These are phyloP conservation scores for Barbarea vulgaris DNA, from an alignment of 345 rosid genomes.

Conservation along the genomic window DNA sequence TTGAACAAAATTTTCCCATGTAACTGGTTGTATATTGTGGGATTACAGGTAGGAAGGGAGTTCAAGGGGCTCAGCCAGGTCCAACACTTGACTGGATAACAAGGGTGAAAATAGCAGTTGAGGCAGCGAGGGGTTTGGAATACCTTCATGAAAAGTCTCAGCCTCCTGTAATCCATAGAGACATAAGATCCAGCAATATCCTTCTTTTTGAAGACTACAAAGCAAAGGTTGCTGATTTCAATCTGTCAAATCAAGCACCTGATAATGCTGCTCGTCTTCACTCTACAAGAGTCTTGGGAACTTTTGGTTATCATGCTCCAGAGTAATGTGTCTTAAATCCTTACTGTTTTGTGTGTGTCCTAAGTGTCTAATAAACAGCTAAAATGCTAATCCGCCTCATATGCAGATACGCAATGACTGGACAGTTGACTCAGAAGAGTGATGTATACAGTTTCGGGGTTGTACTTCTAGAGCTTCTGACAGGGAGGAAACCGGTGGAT, in stretches of 20 bases:
- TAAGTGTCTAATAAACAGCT: background rate
- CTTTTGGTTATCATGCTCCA: constrained; percentile 48
- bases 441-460: constrained; percentile 48
- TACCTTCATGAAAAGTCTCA: constrained; percentile 46
- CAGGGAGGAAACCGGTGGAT: constrained; percentile 48
- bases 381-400: background rate
- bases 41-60: constrained; percentile 43
- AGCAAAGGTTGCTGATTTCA: constrained; percentile 45
- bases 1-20: background rate
- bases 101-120: constrained; percentile 45
- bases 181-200: constrained; percentile 44
- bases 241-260: constrained; percentile 46
- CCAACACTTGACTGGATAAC: constrained; percentile 48
- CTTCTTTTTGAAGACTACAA: constrained; percentile 45
- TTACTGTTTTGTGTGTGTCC: background rate
- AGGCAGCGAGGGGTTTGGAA: constrained; percentile 45
- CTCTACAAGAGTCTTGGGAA: constrained; percentile 45
- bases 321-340: constrained; percentile 34
- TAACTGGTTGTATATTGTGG: constrained; percentile 23
- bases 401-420: constrained; percentile 48
- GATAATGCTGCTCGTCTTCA: constrained; percentile 49
- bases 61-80: constrained; percentile 49
- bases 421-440: constrained; percentile 49
- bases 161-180: constrained; percentile 45
- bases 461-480: constrained; percentile 45